Evolutionary conservation across 2,329 filamentous ascomycete genomes (phyloP), one percentile per base, ranked within the genome.

Genomic region (Madurella fahalii): DNA sequence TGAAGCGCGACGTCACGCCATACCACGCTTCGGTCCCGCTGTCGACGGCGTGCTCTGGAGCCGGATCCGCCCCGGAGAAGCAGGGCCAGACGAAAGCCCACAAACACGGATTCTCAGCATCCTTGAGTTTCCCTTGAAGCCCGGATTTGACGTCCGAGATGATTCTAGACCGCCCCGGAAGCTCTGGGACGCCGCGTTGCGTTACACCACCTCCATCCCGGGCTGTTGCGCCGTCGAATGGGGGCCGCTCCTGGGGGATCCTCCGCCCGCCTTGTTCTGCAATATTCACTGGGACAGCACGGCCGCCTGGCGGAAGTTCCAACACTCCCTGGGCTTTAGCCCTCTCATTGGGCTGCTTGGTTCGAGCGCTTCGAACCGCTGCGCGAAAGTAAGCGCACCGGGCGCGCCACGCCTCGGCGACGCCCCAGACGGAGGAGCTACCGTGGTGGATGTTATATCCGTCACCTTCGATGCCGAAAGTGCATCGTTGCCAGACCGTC

Each of bases 11-110:
- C 34, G 41, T 18, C 17, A 46, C 47, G 43, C 37, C 5, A 16
- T 25, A 2, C 50, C 32, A 11, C 34, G 43, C 32, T 53, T 53
- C 7, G 44, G 40, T 40, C 51, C 51, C 45, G 51, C 40, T 32
- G 40, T 53, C 40, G 45, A 53, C 45, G 51, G 45, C 39, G 43
- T 53, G 44, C 51, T 53, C 4, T 53, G 51, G 51, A 43, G 32
- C 44, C 30, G 40, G 30, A 31, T 44, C 15, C 44, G 39, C 40
- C 51, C 45, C n/a, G n/a, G n/a, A n/a, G n/a, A n/a, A 17, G 51
- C 15, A 40, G 45, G 48, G 13, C 39, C 39, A 13, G 30, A 32
- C n/a, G 40, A 20, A 43, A 16, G 9, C 11, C 16, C 39, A 11
- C 17, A 39, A 44, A 40, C 40, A 5, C 51, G 39, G n/a, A 49